Conservation (phyloP, 116 monocot genomes). For the Trichopus zeylanicus region DNA sequence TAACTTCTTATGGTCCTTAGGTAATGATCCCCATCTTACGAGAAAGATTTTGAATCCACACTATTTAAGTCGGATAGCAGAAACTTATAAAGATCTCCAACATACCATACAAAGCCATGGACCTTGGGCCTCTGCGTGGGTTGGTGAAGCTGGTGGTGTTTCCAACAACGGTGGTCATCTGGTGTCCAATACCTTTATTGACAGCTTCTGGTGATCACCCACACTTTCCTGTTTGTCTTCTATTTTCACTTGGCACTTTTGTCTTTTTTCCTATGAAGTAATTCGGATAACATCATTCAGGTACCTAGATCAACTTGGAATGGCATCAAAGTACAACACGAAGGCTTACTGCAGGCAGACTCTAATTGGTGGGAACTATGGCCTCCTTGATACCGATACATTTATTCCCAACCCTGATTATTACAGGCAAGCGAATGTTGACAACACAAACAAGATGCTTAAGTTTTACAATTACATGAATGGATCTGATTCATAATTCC, state of each 20-base stretch:
- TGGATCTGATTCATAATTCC: neutral
- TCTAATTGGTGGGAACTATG: constrained; percentile 69
- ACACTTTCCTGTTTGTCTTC: neutral
- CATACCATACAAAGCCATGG: constrained; percentile 44
- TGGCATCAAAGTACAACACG: constrained; percentile 51
- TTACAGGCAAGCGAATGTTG: constrained; percentile 37
- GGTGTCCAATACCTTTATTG: constrained; percentile 63
- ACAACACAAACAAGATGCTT: neutral
- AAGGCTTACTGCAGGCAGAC: constrained; percentile 56
- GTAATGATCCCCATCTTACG: constrained; percentile 38
- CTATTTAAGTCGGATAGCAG: constrained; percentile 23
- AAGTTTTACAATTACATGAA: neutral
- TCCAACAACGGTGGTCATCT: constrained; percentile 67
- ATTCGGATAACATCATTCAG: constrained; percentile 11
- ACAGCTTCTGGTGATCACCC: constrained; percentile 63
- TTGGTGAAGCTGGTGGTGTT: constrained; percentile 82
- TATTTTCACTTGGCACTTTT: neutral
- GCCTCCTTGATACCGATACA: constrained; percentile 56
- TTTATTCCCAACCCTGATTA: constrained; percentile 77
- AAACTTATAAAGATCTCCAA: constrained; percentile 48
- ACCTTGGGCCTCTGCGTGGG: constrained; percentile 76
- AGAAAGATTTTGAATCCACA: constrained; percentile 46
- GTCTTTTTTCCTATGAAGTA: neutral
- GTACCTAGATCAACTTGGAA: constrained; percentile 79
- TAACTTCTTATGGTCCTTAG: too few species aligned